Evolutionary conservation across 148 eudicot genomes (phyloP), one percentile per base, ranked within the genome.

Genomic region (Talinum fruticosum): DNA sequence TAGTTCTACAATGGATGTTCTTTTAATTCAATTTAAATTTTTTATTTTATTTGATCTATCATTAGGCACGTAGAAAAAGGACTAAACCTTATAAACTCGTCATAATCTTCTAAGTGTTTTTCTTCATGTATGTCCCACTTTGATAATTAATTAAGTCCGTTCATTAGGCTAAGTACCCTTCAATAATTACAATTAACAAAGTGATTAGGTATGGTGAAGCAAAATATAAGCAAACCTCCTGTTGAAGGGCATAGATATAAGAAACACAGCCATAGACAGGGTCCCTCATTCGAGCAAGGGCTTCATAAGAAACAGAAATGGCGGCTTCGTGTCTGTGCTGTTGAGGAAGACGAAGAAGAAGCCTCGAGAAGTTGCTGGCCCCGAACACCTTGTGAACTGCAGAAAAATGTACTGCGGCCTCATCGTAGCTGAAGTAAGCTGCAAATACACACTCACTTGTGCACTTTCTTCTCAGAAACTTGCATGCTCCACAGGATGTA

Each of bases 401-500:
- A 2, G 86, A 88, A 69, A 93, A 93, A 73, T 89, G 90, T 4
- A 65, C 33, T 2, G 87, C 78, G 34, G 91, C 97, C 71, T 91
- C 87, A 18, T 90, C 88, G 70, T 93, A 89, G 45, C 85, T 61
- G 82, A 86, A 91, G 78, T 88, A 89, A 79, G 97, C 93, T 24
- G 90, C 88, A 85, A 91, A 93, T 0, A 89, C 85, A 79, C 98
- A 93, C 34, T 90, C 94, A 29, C 30, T 84, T 18, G 85, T 84
- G 80, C 98, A 93, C 73, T 84, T 91, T 51, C 96, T 88, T 67
- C 96, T 91, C 65, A 93, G 80, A 57, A 93, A 93, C 61, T 90
- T 93, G 88, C 98, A 93, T 73, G 98, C 97, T 84, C 97, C 98
- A 84, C 98, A 93, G 29, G 98, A 91, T 68, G 93, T 81, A 69